Evolutionary conservation across 2,329 filamentous ascomycete genomes (phyloP).

Genomic region (Lachnum nothofagi): DNA sequence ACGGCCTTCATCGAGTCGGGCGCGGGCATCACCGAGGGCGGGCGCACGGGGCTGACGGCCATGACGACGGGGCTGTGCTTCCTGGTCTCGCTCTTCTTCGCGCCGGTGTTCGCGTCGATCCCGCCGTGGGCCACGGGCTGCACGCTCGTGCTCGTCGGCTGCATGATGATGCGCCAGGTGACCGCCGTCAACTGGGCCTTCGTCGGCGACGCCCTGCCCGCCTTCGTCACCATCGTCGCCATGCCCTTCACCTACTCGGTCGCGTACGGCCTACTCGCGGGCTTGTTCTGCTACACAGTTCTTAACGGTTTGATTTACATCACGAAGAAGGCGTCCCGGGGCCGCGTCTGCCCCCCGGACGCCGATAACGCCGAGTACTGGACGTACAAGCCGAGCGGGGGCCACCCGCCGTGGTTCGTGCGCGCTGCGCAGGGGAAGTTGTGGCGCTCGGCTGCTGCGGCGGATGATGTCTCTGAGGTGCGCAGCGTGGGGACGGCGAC

Average conservation of each 20-base stretch:
- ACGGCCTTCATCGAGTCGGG: constrained; percentile 73
- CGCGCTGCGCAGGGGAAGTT: constrained; percentile 20
- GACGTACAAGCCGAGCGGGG: constrained; percentile 43
- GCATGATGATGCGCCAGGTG: constrained; percentile 72
- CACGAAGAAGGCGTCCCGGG: constrained; percentile 42
- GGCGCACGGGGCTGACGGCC: constrained; percentile 66
- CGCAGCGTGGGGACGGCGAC: constrained; percentile 11
- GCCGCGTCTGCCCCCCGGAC: constrained; percentile 46
- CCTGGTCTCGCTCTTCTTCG: constrained; percentile 67
- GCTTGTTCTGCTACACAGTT: constrained; percentile 50
- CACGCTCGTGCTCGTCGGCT: constrained; percentile 67
- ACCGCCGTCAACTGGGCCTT: constrained; percentile 73
- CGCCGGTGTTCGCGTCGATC: constrained; percentile 70
- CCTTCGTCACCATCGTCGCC: constrained; percentile 68
- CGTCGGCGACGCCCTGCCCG: constrained; percentile 69
- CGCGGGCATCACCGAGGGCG: constrained; percentile 70
- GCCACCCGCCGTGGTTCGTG: constrained; percentile 55
- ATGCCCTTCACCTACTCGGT: constrained; percentile 78
- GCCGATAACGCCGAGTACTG: constrained; percentile 52
- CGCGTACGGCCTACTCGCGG: constrained; percentile 69
- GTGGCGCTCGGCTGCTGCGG: constrained; percentile 13
- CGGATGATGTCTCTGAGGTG: constrained; percentile 5
- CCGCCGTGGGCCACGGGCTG: constrained; percentile 74
- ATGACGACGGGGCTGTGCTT: constrained; percentile 67
- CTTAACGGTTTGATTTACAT: constrained; percentile 50